Evolutionary conservation across 305 asterid genomes (phyloP).

Genomic region (Lippia alba): DNA sequence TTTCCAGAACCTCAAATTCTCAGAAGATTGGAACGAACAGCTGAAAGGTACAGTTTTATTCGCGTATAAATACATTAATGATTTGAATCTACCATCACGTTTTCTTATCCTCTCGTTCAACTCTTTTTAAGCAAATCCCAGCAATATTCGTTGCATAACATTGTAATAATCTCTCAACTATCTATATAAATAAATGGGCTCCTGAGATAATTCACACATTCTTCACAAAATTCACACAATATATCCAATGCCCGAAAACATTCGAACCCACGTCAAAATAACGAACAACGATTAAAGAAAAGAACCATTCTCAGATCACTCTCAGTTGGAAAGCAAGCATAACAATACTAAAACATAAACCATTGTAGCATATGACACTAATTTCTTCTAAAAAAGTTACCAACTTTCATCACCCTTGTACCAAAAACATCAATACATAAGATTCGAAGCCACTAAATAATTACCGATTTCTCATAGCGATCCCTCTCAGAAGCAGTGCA

Average conservation of each 20-base stretch:
- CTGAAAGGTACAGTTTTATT: not conserved
- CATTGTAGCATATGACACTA: not conserved
- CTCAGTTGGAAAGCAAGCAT: constrained; percentile 16
- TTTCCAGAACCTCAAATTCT: not conserved
- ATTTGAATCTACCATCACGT: not conserved
- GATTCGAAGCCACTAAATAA: not conserved
- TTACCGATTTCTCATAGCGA: constrained; percentile 97
- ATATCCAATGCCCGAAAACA: not conserved
- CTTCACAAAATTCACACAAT: not conserved
- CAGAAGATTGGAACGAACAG: not conserved
- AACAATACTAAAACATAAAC: constrained; percentile 4
- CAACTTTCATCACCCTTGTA: not conserved
- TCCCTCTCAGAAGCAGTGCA: constrained; percentile 94
- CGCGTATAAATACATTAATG: not conserved
- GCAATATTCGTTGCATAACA: not conserved
- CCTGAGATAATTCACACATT: not conserved
- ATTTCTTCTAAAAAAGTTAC: not conserved
- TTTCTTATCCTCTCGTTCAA: not conserved
- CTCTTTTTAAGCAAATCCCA: not conserved
- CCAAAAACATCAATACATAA: not conserved
- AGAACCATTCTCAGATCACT: not conserved
- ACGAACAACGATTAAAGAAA: not conserved
- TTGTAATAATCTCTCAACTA: not conserved
- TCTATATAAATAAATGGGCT: not conserved
- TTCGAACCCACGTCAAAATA: not conserved